These are phyloP conservation scores for Vigna reflexopilosa DNA, from an alignment of 306 rosid genomes.

Conservation along the genomic window DNA sequence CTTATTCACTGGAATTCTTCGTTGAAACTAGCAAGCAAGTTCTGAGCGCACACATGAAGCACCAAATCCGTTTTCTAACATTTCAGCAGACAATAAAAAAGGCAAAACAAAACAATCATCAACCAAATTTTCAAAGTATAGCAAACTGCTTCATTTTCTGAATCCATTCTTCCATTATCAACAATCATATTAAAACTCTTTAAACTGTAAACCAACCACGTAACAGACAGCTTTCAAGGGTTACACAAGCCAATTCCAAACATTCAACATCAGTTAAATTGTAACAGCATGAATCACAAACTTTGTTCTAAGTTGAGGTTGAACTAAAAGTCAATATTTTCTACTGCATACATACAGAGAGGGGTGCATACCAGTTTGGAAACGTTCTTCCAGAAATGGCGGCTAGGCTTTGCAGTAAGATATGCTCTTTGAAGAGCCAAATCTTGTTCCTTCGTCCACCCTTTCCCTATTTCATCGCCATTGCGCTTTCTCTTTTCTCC, in stretches of 20 bases:
- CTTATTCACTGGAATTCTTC: not conserved
- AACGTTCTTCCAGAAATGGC: constrained; percentile 92
- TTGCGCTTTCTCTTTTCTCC: constrained; percentile 16
- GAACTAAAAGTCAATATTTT: not conserved
- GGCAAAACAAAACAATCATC: not conserved
- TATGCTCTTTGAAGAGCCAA: constrained; percentile 72
- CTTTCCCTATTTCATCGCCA: constrained; percentile 39
- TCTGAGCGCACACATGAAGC: constrained; percentile 11
- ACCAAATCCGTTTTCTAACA: not conserved
- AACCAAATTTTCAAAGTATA: not conserved
- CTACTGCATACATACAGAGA: not conserved
- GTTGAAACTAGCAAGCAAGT: not conserved
- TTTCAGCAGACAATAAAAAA: not conserved
- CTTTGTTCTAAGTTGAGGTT: constrained; percentile 1
- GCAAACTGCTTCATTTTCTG: not conserved
- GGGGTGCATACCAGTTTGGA: constrained; percentile 64
- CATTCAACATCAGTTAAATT: not conserved
- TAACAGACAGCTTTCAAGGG: not conserved
- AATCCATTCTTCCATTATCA: not conserved
- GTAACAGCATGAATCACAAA: not conserved
- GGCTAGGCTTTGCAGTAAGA: constrained; percentile 71
- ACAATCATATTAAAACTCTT: not conserved
- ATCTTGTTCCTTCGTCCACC: constrained; percentile 90
- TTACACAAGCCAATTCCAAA: constrained; percentile 1
- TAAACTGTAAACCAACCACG: not conserved